phyloP scores from a whole-genome alignment of 78 protist genomes.

The Dictyostelium purpureum region DNA sequence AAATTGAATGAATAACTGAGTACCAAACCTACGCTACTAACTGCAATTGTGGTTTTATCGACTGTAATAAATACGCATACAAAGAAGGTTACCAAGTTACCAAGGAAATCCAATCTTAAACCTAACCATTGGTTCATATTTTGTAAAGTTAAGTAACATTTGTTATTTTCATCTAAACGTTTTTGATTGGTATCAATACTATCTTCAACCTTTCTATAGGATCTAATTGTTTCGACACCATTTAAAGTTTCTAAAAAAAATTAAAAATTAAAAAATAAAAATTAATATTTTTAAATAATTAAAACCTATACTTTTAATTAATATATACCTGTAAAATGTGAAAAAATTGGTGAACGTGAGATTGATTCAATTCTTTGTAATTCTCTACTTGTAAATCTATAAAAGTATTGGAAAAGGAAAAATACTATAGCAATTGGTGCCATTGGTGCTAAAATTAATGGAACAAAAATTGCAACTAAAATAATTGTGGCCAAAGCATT shows the following conservation, averaged over 20 bases:
- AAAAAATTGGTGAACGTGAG: conserved; percentile 85
- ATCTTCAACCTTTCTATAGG: neutral
- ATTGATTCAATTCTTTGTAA: conserved; percentile 86
- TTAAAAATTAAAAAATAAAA: too few relatives aligned
- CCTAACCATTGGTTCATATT: conserved; percentile 82
- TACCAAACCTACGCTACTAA: conserved; percentile 70
- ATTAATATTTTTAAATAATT: too few relatives aligned
- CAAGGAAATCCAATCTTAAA: conserved; percentile 78
- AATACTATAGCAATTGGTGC: neutral
- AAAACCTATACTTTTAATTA: too few relatives aligned
- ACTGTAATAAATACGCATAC: conserved; percentile 26
- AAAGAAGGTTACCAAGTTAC: conserved; percentile 44
- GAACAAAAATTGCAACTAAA: neutral
- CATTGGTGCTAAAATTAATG: conserved; percentile 70
- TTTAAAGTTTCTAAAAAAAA: conserved; percentile 85
- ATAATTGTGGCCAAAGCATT: neutral
- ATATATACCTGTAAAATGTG: conserved; percentile 82
- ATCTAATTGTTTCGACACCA: conserved; percentile 36
- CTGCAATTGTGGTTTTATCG: neutral
- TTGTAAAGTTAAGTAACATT: neutral
- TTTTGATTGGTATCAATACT: neutral
- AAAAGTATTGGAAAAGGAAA: conserved; percentile 32
- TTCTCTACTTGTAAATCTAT: conserved; percentile 62
- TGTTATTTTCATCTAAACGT: neutral
- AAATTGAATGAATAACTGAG: conserved; percentile 66